Conservation (phyloP, 2,329 filamentous ascomycete species). For the Botrytis byssoidea region DNA sequence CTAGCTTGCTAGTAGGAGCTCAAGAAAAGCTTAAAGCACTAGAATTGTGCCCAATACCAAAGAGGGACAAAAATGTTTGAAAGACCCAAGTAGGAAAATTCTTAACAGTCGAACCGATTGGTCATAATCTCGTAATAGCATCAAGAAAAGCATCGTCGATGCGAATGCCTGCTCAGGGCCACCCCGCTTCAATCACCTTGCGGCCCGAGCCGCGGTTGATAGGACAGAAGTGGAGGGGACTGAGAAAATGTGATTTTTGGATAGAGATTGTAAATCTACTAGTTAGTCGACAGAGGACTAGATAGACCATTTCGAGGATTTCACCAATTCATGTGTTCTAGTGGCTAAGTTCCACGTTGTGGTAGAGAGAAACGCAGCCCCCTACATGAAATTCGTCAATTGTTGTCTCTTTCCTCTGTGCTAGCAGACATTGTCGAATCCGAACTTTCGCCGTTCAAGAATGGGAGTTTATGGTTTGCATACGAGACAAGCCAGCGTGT, state of each 20-base stretch:
- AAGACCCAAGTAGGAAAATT: background rate
- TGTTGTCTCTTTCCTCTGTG: background rate
- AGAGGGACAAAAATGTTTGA: background rate
- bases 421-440: background rate
- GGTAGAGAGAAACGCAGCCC: background rate
- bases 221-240: background rate
- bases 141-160: background rate
- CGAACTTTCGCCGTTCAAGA: background rate
- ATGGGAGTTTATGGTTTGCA: background rate
- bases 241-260: background rate
- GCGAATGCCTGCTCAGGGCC: background rate
- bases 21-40: background rate
- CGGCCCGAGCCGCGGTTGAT: slow-evolving; percentile 11
- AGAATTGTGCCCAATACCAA: slow-evolving; percentile 6
- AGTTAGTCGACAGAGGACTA: background rate
- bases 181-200: slow-evolving; percentile 10
- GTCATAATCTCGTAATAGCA: background rate
- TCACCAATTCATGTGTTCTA: background rate
- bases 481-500: background rate
- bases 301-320: background rate
- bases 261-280: background rate
- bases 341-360: background rate
- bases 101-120: background rate
- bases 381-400: background rate
- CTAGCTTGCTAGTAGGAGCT: too few species aligned